Evolutionary conservation across 129 eudicot genomes (phyloP).

Genomic region (Helichrysum umbraculigerum): DNA sequence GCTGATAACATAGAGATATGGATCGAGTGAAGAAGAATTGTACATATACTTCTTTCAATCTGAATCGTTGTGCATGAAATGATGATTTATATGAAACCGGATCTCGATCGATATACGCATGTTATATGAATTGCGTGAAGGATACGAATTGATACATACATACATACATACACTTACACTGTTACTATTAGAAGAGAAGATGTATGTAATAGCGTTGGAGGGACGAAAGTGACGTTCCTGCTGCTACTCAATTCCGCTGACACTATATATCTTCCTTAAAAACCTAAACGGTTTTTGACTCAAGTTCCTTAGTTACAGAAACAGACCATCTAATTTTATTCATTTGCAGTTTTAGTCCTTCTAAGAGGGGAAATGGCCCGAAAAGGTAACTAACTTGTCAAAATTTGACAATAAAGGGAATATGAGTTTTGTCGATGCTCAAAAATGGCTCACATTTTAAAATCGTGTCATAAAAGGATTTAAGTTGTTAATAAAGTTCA

Average conservation of each 20-base stretch:
- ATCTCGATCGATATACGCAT: not conserved
- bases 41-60: not conserved
- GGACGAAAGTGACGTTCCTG: conserved; percentile 23
- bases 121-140: not conserved
- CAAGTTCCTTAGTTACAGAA: not conserved
- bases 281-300: not conserved
- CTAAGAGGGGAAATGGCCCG: too few relatives aligned
- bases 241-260: conserved; percentile 2
- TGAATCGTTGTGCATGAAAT: not conserved
- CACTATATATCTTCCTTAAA: not conserved
- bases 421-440: too few relatives aligned
- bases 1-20: not conserved
- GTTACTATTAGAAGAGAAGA: not conserved
- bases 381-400: too few relatives aligned
- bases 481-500: too few relatives aligned
- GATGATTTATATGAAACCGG: not conserved
- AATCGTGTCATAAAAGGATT: too few relatives aligned
- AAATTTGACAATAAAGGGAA: too few relatives aligned
- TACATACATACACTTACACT: too few relatives aligned
- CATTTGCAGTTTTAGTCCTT: not conserved
- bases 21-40: conserved; percentile 16
- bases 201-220: conserved; percentile 8
- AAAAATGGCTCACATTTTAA: too few relatives aligned
- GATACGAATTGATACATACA: not conserved
- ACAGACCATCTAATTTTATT: not conserved